phyloP scores from a whole-genome alignment of 495 filamentous ascomycete species.

The Acidomyces sp. region DNA sequence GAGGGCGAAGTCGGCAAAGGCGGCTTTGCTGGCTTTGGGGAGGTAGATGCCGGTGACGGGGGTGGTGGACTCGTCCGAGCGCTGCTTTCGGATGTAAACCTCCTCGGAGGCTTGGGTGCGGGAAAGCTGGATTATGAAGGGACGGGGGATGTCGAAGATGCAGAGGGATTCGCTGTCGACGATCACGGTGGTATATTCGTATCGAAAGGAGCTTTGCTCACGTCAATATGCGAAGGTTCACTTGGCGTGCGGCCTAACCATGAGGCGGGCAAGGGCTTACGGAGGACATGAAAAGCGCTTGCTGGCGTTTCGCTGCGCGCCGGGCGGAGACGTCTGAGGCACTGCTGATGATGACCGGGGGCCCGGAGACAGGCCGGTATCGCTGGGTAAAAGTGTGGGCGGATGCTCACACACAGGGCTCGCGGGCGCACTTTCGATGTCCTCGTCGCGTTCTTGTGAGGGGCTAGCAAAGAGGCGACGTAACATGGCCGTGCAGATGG shows the following conservation, averaged over 20 bases:
- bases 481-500: background rate
- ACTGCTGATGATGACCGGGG: too few relatives aligned
- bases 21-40: background rate
- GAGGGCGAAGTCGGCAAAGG: conserved; percentile 3
- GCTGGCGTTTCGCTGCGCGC: too few relatives aligned
- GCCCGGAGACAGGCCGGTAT: too few relatives aligned
- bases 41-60: background rate
- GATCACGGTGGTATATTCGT: background rate
- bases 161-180: background rate
- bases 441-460: background rate
- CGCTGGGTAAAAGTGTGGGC: too few relatives aligned
- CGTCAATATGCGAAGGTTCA: too few relatives aligned
- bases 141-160: background rate
- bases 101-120: background rate
- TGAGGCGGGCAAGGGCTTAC: too few relatives aligned
- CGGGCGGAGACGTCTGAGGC: too few relatives aligned
- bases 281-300: too few relatives aligned
- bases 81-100: background rate
- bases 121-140: background rate
- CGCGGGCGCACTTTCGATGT: background rate
- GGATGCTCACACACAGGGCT: background rate
- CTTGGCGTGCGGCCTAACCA: too few relatives aligned
- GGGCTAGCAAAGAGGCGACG: background rate
- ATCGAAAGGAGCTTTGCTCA: too few relatives aligned
- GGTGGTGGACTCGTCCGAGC: background rate